Percentiles rank a stretch among this genome's conserved stretches.
Conservation (phyloP, 305 asterid species). For the Fraxinus paxiana region DNA sequence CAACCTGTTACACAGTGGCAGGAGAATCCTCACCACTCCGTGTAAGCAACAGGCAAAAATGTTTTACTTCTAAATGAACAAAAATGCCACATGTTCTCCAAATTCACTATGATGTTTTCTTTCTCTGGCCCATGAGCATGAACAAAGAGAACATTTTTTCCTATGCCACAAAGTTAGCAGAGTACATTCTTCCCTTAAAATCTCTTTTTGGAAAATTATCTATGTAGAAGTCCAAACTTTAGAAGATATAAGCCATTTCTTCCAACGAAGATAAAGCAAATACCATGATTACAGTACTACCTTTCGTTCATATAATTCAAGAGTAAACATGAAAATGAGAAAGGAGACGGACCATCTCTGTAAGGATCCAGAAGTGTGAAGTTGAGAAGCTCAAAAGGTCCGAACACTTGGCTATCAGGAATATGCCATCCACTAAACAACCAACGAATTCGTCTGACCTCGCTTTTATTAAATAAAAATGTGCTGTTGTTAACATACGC, state of each 20-base stretch:
- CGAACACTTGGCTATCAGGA: slow-evolving; percentile 64
- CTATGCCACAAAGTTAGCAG: not conserved
- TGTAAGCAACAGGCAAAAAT: not conserved
- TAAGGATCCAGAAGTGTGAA: slow-evolving; percentile 74
- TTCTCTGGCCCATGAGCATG: not conserved
- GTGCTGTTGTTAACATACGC: slow-evolving; percentile 31
- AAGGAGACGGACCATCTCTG: slow-evolving; percentile 44
- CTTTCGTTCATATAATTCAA: not conserved
- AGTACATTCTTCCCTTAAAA: not conserved
- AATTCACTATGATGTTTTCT: not conserved
- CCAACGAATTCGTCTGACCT: slow-evolving; percentile 55
- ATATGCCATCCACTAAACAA: slow-evolving; percentile 78
- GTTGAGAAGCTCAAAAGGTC: slow-evolving; percentile 88
- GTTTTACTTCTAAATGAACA: not conserved
- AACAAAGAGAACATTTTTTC: not conserved
- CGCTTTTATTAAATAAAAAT: slow-evolving; percentile 48
- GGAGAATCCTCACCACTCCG: not conserved
- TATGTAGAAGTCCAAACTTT: not conserved
- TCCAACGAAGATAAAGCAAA: not conserved
- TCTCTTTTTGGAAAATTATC: not conserved
- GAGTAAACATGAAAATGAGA: slow-evolving; percentile 5
- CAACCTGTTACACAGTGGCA: not conserved
- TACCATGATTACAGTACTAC: not conserved
- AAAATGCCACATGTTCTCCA: not conserved
- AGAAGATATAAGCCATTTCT: not conserved